phyloP scores from a whole-genome alignment of 2,329 filamentous ascomycete species.

The Aphanoascus verrucosus region DNA sequence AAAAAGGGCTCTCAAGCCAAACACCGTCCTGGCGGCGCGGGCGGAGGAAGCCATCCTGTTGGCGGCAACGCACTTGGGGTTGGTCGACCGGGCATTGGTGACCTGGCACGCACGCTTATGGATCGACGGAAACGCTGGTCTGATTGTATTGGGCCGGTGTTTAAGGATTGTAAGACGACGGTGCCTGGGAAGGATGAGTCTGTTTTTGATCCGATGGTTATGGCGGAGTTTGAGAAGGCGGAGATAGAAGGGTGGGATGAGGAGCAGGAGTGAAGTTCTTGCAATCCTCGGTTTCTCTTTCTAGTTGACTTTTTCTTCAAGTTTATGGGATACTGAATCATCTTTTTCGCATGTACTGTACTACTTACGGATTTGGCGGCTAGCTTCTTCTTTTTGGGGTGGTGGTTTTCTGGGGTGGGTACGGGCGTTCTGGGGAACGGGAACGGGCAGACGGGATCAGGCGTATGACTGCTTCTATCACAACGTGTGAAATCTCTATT shows the following conservation, averaged over 20 bases:
- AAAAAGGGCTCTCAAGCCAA: slow-evolving; percentile 68
- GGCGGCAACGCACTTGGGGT: slow-evolving; percentile 30
- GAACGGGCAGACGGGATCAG: no score
- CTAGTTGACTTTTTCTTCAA: no score
- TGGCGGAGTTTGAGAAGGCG: slow-evolving; percentile 61
- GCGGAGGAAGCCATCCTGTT: slow-evolving; percentile 54
- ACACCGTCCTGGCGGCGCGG: slow-evolving; percentile 53
- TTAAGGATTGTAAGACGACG: slow-evolving; percentile 67
- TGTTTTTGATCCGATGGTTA: slow-evolving; percentile 63
- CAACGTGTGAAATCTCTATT: no score
- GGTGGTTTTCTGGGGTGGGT: no score
- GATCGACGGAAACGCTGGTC: slow-evolving; percentile 83
- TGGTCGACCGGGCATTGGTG: slow-evolving; percentile 61
- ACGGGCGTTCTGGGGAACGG: no score
- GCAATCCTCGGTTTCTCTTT: background rate
- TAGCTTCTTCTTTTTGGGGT: no score
- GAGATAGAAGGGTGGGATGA: slow-evolving; percentile 76
- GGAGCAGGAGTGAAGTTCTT: slow-evolving; percentile 50
- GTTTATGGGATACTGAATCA: no score
- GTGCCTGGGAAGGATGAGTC: slow-evolving; percentile 59
- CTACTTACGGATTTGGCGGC: no score
- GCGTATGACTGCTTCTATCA: no score
- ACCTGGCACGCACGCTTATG: slow-evolving; percentile 85
- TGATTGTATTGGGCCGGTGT: slow-evolving; percentile 79
- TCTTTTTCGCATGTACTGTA: no score